Evolutionary conservation across 2,329 filamentous ascomycete species (phyloP).

Genomic region (Zalaria sp.): DNA sequence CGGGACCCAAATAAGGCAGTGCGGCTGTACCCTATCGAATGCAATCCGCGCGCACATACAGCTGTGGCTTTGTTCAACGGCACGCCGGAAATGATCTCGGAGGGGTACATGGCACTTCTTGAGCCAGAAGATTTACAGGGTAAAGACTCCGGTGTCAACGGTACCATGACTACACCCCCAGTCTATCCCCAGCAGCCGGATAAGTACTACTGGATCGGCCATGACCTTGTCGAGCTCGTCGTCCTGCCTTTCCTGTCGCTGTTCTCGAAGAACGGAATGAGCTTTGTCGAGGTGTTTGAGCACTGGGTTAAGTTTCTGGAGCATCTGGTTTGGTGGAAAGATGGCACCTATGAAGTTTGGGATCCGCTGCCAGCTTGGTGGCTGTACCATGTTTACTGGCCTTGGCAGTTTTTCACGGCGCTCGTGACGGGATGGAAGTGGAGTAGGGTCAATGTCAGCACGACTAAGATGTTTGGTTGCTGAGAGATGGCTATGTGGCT

Average conservation of each 20-base stretch:
- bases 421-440: slow-evolving; percentile 37
- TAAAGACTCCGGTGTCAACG: slow-evolving; percentile 10
- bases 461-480: slow-evolving; percentile 42
- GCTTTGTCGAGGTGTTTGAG: slow-evolving; percentile 12
- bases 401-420: slow-evolving; percentile 33
- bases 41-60: slow-evolving; percentile 56
- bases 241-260: slow-evolving; percentile 32
- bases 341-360: slow-evolving; percentile 34
- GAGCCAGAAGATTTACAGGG: slow-evolving; percentile 12
- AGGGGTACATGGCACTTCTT: slow-evolving; percentile 39
- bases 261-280: slow-evolving; percentile 14
- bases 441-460: slow-evolving; percentile 56
- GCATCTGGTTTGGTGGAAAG: slow-evolving; percentile 33
- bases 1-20: slow-evolving; percentile 11
- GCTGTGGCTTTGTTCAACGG: slow-evolving; percentile 47
- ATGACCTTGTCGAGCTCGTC: slow-evolving; percentile 44
- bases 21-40: slow-evolving; percentile 52
- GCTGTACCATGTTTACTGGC: slow-evolving; percentile 41
- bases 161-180: slow-evolving; percentile 10
- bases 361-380: slow-evolving; percentile 38
- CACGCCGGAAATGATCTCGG: slow-evolving; percentile 28
- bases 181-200: slow-evolving; percentile 8
- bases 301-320: slow-evolving; percentile 19
- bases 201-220: slow-evolving; percentile 50
- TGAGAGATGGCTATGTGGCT: slow-evolving; percentile 4